Evolutionary conservation across 2,329 filamentous ascomycete species (phyloP), one percentile per base, ranked within the genome.

Genomic region (Trichophyton rubrum): DNA sequence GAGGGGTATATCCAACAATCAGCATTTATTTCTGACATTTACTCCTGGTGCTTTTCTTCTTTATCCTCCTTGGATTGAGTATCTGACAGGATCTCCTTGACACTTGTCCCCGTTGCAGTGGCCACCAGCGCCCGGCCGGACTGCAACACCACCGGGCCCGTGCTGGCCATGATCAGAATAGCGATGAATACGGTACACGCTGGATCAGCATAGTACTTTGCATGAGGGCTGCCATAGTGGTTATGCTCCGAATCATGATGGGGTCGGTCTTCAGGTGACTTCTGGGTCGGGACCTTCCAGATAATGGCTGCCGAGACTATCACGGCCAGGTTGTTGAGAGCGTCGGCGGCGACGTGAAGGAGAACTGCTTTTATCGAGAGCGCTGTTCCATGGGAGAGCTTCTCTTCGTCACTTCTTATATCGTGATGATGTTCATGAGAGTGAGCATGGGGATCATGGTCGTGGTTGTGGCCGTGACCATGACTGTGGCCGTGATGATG

Each of bases 271-370:
- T 62, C 61, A 9, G 20, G 43, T 1, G 30, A 8, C 22, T 59
- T 53, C n/a, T 60, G 17, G 15, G 61, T 33, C 7, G 61, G 59
- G 1, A 59, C 59, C 35, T 62, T 61, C 87, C 86, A 89, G 69
- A 90, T 86, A 35, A 89, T 77, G 1, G 85, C 67, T 0, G 85
- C 86, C 0, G 86, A 81, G 40, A 85, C 75, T 56, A 90, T 89
- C 62, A 91, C 87, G 8, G 86, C 87, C 9, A 90, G 71, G 66
- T 91, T 91, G 73, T 90, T 90, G 64, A 87, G 77, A 3, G 86
- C 85, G 67, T 91, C 88, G 35, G 86, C 85, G 2, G 88, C 67
- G 27, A 90, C 81, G 67, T 91, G 88, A 13, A 88, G 72, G 9
- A 90, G 68, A 0, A 88, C 86, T 11, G 63, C 61, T 60, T 62